Conservation (phyloP, 352 stramenopile species). For the Phytopythium montanum region DNA sequence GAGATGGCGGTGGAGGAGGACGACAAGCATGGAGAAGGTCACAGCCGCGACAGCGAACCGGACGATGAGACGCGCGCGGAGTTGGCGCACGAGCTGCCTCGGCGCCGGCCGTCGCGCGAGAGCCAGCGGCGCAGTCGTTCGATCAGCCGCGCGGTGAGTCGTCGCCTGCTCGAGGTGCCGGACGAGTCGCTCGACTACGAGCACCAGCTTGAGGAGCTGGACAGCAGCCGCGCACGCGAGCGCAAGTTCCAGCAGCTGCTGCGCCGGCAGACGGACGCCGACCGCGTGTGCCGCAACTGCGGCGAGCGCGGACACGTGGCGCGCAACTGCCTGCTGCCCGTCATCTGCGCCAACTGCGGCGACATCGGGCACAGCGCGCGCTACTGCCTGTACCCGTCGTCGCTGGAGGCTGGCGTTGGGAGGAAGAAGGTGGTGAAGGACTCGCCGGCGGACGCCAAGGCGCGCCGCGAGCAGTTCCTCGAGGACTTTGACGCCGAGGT, state of each 20-base stretch:
- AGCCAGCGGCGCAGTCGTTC: slow-evolving; percentile 4
- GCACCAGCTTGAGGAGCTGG: slow-evolving; percentile 54
- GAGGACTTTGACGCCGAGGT: slow-evolving; percentile 59
- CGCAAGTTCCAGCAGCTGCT: slow-evolving; percentile 68
- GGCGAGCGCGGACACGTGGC: slow-evolving; percentile 65
- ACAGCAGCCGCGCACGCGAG: slow-evolving; percentile 30
- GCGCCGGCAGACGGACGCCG: slow-evolving; percentile 43
- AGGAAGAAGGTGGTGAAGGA: slow-evolving; percentile 10
- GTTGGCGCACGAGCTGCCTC: background rate
- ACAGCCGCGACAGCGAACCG: background rate
- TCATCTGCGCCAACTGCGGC: slow-evolving; percentile 79
- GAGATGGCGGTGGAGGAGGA: background rate
- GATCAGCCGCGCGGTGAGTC: slow-evolving; percentile 13
- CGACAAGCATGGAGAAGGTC: background rate
- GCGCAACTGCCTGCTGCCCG: slow-evolving; percentile 65
- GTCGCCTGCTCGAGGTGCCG: slow-evolving; percentile 16
- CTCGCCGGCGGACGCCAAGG: slow-evolving; percentile 14
- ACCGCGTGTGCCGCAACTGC: slow-evolving; percentile 75
- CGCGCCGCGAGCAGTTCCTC: slow-evolving; percentile 47
- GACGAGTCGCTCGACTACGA: slow-evolving; percentile 71
- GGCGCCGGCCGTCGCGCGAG: slow-evolving; percentile 1
- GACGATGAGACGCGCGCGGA: slow-evolving; percentile 4
- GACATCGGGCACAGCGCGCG: slow-evolving; percentile 50
- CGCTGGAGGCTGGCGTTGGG: background rate
- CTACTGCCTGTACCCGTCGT: slow-evolving; percentile 43